Evolutionary conservation across 306 rosid species (phyloP).

Genomic region (Cicer arietinum): DNA sequence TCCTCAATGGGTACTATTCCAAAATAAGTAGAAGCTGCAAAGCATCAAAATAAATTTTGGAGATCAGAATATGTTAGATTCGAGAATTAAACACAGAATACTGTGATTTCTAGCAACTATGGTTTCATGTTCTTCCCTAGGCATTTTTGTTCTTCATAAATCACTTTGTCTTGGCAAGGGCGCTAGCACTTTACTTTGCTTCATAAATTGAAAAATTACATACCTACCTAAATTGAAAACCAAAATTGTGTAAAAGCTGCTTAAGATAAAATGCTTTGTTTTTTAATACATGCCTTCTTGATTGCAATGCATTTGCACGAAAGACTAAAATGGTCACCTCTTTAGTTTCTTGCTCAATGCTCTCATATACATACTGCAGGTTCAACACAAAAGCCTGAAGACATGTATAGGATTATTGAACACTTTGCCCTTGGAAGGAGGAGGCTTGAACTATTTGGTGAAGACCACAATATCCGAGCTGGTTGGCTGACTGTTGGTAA

Average conservation of each 20-base stretch:
- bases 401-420: conserved; percentile 97
- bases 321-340: conserved; percentile 33
- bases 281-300: background rate
- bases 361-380: conserved; percentile 60
- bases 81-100: background rate
- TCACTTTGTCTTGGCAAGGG: conserved; percentile 24
- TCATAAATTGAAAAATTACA: conserved; percentile 3
- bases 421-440: conserved; percentile 99
- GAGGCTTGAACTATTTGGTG: conserved; percentile 97
- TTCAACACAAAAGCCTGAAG: conserved; percentile 98
- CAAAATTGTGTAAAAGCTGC: conserved; percentile 5
- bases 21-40: conserved; percentile 23
- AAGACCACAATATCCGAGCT: conserved; percentile 93
- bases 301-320: conserved; percentile 12
- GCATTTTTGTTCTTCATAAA: background rate
- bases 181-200: conserved; percentile 16
- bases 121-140: background rate
- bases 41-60: conserved; percentile 27
- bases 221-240: conserved; percentile 4
- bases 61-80: background rate
- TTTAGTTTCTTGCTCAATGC: conserved; percentile 31
- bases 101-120: background rate
- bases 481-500: conserved; percentile 96
- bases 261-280: conserved; percentile 22
- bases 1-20: background rate